Percentiles rank a stretch among this genome's conserved stretches.
Conservation (phyloP, 805 yeast species). For the Komagataella kurtzmanii region DNA sequence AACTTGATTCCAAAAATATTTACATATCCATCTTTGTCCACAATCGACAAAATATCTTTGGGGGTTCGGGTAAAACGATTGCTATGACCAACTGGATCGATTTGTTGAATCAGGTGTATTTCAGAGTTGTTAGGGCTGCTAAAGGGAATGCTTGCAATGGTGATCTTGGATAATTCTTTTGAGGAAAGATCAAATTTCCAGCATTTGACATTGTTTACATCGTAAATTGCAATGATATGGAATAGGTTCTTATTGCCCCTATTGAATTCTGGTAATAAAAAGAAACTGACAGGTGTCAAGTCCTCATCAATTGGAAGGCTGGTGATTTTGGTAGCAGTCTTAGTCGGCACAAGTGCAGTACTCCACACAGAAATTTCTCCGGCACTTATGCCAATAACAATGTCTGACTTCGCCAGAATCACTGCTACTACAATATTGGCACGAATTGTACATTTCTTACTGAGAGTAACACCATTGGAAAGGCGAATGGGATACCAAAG, state of each 20-base stretch:
- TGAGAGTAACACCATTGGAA: conserved; percentile 4
- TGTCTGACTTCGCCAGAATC: conserved; percentile 31
- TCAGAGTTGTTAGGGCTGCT: conserved; percentile 2
- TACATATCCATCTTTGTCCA: conserved; percentile 37
- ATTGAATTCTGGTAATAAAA: conserved; percentile 21
- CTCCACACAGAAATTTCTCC: conserved; percentile 39
- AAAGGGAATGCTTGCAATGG: not conserved
- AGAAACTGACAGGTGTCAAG: conserved; percentile 13
- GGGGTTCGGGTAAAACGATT: conserved; percentile 5
- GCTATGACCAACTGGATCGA: conserved; percentile 52
- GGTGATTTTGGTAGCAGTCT: not conserved
- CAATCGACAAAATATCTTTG: conserved; percentile 41
- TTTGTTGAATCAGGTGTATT: conserved; percentile 33
- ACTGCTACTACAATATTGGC: conserved; percentile 19
- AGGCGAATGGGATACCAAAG: conserved; percentile 39
- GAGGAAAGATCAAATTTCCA: conserved; percentile 24
- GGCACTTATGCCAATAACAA: conserved; percentile 30
- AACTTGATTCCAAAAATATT: conserved; percentile 31
- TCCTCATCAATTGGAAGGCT: not conserved
- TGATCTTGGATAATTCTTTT: conserved; percentile 9
- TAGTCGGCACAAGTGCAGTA: not conserved
- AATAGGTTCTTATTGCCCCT: conserved; percentile 11
- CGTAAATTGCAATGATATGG: conserved; percentile 38
- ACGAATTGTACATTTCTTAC: not conserved
- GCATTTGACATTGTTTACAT: conserved; percentile 19